A percentile compares a stretch with the other conserved stretches of the same genome.
Conservation (phyloP, 2,329 filamentous ascomycete species). For the Apiospora sp. region DNA sequence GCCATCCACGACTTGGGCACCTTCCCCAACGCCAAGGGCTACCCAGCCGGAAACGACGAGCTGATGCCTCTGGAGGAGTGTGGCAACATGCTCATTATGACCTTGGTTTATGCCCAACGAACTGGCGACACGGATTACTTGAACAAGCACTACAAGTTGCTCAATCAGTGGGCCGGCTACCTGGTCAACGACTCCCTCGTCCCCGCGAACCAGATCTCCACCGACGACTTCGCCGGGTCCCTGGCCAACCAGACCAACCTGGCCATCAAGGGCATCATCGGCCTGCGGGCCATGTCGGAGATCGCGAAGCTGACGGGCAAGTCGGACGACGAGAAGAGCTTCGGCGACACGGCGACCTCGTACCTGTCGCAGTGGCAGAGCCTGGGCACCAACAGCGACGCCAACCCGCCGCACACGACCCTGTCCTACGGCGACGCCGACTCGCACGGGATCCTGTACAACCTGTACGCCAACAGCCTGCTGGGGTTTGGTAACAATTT, state of each 20-base stretch:
- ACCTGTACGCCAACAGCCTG: conserved; percentile 80
- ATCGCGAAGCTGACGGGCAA: conserved; percentile 70
- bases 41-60: conserved; percentile 75
- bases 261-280: conserved; percentile 84
- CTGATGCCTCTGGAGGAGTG: conserved; percentile 82
- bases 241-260: conserved; percentile 82
- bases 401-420: conserved; percentile 71
- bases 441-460: conserved; percentile 73
- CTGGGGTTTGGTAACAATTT: conserved; percentile 72
- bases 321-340: conserved; percentile 63
- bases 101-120: conserved; percentile 70
- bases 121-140: conserved; percentile 64
- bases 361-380: conserved; percentile 79
- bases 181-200: conserved; percentile 78
- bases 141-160: conserved; percentile 71
- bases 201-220: conserved; percentile 79
- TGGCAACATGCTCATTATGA: conserved; percentile 85
- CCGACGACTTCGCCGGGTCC: conserved; percentile 84
- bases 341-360: conserved; percentile 66
- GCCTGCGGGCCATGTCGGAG: conserved; percentile 80
- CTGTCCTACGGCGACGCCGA: conserved; percentile 75
- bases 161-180: conserved; percentile 82
- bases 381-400: conserved; percentile 73
- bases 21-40: conserved; percentile 76
- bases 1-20: conserved; percentile 79